These are phyloP conservation scores for Mortierella sp. DNA, from an alignment of 371 early-diverging fungal species.

Conservation along the genomic window DNA sequence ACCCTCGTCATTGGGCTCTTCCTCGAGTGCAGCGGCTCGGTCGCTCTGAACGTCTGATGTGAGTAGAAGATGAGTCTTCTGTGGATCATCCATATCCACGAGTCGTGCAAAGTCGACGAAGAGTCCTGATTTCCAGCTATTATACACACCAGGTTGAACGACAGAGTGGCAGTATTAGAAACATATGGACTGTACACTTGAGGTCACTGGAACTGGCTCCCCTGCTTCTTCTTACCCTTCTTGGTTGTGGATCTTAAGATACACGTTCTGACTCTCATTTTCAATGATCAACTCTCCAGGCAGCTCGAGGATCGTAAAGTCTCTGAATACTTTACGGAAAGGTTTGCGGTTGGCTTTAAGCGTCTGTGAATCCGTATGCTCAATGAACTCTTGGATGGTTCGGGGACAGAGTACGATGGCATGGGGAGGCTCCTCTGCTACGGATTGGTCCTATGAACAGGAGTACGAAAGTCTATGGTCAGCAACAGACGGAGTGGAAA, in stretches of 20 bases:
- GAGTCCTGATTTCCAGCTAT: constrained; percentile 48
- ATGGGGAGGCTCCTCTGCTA: background rate
- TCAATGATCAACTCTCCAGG: constrained; percentile 35
- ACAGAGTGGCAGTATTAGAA: no score
- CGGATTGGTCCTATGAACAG: constrained; percentile 7
- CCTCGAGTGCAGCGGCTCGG: constrained; percentile 9
- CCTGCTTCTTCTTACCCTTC: constrained; percentile 28
- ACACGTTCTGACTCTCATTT: constrained; percentile 24
- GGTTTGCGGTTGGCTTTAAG: constrained; percentile 28
- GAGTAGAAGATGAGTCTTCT: constrained; percentile 1
- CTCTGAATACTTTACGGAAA: constrained; percentile 26
- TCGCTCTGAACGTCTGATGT: background rate
- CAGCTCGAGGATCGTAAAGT: constrained; percentile 34
- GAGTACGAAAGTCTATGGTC: background rate
- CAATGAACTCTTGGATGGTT: constrained; percentile 28
- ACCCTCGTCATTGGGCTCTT: constrained; percentile 44
- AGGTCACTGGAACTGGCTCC: no score
- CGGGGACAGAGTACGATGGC: constrained; percentile 25
- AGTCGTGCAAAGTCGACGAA: constrained; percentile 42
- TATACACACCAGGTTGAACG: background rate
- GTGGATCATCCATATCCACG: constrained; percentile 34
- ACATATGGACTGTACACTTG: no score
- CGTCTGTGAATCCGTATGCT: constrained; percentile 23
- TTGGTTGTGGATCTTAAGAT: constrained; percentile 38
- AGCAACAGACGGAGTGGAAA: background rate